Evolutionary conservation across 352 stramenopile species (phyloP), one percentile per base, ranked within the genome.

Genomic region (Thraustotheca clavata): DNA sequence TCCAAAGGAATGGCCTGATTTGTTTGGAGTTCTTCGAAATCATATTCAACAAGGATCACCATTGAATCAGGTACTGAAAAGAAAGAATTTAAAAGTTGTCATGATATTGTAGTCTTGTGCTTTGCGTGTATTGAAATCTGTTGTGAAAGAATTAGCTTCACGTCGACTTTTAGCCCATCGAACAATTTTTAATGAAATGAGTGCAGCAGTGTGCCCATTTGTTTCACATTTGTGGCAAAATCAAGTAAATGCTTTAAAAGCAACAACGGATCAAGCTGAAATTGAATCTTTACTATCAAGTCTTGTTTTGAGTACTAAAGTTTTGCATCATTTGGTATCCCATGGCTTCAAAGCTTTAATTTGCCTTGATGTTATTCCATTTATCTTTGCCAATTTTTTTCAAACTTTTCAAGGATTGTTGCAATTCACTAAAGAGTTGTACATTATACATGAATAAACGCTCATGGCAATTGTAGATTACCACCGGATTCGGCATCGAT

Each of bases 71-170:
- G 22, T 43, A 16, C 1, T 35, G 73, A 3, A 2, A 71, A 34
- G 18, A 46, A 0, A 11, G 12, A 33, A 36, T 8, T 4, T 38
- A 20, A 7, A 33, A 0, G 9, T 8, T 32, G 40, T 46, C 16
- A 20, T 48, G 36, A 39, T 73, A 38, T 49, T 59, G 4, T 74
- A 83, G 62, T 67, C 68, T 31, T 74, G 83, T 26, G 67, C 71
- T n/a, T 47, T 90, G 22, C 69, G 86, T 27, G 65, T 92, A 9
- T 75, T 71, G n/a, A 88, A 91, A 66, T 75, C 80, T 1, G 65
- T 93, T 16, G 77, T 88, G 11, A 93, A 95, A 69, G 83, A 93
- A 52, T 72, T 95, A 33, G 73, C 84, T 35, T 77, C 82, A 3
- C 73, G 81, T 12, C 72, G 86, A n/a, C 77, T 95, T 38, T 79